These are phyloP conservation scores for Penicillium sp. DNA, from an alignment of 2,329 filamentous ascomycete species.

Conservation along the genomic window DNA sequence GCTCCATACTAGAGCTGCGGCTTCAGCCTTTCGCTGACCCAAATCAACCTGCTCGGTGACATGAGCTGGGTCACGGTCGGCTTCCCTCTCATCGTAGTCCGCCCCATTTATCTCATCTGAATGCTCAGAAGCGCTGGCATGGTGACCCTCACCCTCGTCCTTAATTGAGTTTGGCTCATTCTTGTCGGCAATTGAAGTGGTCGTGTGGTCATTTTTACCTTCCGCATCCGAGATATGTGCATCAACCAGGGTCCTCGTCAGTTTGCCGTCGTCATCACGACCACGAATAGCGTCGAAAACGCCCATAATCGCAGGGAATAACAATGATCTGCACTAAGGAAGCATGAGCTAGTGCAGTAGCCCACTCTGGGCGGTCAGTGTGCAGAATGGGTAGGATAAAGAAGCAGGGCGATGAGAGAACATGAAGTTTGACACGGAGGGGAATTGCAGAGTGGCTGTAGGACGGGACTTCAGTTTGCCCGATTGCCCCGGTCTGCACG, in stretches of 20 bases:
- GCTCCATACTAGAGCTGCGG: constrained; percentile 44
- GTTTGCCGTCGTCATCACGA: constrained; percentile 14
- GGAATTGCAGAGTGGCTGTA: not conserved
- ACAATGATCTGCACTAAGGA: not conserved
- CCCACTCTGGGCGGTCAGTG: not conserved
- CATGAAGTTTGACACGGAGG: too few relatives aligned
- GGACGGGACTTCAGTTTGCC: not conserved
- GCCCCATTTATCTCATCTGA: constrained; percentile 12
- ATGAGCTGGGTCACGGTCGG: constrained; percentile 11
- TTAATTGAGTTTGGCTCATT: not conserved
- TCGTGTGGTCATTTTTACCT: constrained; percentile 8
- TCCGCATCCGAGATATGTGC: not conserved
- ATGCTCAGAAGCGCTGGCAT: not conserved
- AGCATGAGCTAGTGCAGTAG: not conserved
- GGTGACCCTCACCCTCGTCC: not conserved
- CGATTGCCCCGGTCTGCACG: not conserved
- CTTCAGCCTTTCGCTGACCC: constrained; percentile 40
- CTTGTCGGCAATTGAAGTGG: not conserved
- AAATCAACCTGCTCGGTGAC: constrained; percentile 14
- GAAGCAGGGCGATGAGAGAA: not conserved
- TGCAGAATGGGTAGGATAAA: not conserved
- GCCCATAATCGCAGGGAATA: constrained; percentile 12
- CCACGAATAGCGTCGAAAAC: constrained; percentile 11
- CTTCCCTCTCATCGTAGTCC: constrained; percentile 21
- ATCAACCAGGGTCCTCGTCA: constrained; percentile 8